Evolutionary conservation across 129 eudicot genomes (phyloP).

Genomic region (Arctium minus): DNA sequence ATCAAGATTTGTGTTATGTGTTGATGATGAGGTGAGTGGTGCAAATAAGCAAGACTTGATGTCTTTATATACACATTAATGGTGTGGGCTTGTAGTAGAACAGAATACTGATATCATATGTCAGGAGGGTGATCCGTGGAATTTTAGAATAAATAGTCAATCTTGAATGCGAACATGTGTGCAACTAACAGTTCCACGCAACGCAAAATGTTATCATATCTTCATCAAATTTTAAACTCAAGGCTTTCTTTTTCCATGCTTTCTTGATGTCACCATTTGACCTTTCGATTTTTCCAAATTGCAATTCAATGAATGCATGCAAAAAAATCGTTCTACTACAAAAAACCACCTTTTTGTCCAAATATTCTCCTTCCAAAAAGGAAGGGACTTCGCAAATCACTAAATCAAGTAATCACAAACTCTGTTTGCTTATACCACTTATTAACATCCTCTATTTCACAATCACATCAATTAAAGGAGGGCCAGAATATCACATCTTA

Average conservation of each 20-base stretch:
- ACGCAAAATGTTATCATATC: not conserved
- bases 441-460: not conserved
- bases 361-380: conserved; percentile 9
- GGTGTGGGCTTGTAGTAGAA: not conserved
- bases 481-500: not conserved
- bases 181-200: conserved; percentile 25
- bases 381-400: not conserved
- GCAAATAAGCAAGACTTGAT: conserved; percentile 10
- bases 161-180: conserved; percentile 35
- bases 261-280: conserved; percentile 18
- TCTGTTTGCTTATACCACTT: not conserved
- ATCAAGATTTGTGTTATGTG: conserved; percentile 4
- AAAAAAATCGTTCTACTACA: conserved; percentile 17
- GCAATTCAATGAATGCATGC: conserved; percentile 28
- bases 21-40: conserved; percentile 30
- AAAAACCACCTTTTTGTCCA: conserved; percentile 17
- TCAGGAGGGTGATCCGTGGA: conserved; percentile 17
- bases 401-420: conserved; percentile 1
- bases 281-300: conserved; percentile 13
- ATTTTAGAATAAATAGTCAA: conserved; percentile 5
- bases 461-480: not conserved
- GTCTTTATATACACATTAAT: conserved; percentile 30
- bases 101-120: not conserved
- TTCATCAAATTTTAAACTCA: conserved; percentile 20
- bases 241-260: not conserved